A percentile compares a stretch with the other conserved stretches of the same genome.
Conservation (phyloP, 768 basidiomycete genomes). For the Lactifluus hygrophoroides region DNA sequence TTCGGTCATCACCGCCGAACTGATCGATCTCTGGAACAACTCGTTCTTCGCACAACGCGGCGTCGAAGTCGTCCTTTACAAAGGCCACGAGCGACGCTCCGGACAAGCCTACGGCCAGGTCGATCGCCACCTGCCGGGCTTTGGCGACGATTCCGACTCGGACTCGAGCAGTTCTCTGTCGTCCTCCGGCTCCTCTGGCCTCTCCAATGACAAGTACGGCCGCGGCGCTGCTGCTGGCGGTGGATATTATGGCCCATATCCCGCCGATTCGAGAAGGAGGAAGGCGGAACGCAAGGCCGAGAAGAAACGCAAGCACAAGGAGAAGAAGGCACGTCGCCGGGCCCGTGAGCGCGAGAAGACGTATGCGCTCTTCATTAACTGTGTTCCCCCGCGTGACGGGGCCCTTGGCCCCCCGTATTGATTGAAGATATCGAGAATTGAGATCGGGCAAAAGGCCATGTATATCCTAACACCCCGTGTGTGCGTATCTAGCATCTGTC, state of each 20-base stretch:
- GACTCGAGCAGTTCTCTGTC: constrained; percentile 34
- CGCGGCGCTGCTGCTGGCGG: constrained; percentile 26
- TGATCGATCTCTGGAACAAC: constrained; percentile 72
- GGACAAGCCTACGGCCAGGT: constrained; percentile 47
- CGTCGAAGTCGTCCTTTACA: constrained; percentile 75
- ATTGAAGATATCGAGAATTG: background rate
- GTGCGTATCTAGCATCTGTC: background rate
- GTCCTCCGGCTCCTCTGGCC: constrained; percentile 27
- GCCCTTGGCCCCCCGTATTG: constrained; percentile 15
- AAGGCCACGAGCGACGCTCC: constrained; percentile 70
- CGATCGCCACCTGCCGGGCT: constrained; percentile 48
- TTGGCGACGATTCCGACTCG: constrained; percentile 31
- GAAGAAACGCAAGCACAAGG: constrained; percentile 51
- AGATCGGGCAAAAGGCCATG: background rate
- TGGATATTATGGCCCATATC: constrained; percentile 26
- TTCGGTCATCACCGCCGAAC: constrained; percentile 53
- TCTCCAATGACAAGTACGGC: constrained; percentile 34
- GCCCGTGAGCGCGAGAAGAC: constrained; percentile 52
- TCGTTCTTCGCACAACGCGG: constrained; percentile 69
- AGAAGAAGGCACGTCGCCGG: constrained; percentile 53
- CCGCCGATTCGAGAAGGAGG: constrained; percentile 42
- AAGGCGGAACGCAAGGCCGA: constrained; percentile 48
- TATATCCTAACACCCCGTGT: background rate
- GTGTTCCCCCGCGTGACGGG: constrained; percentile 30
- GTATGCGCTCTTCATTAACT: constrained; percentile 57